These are phyloP conservation scores for Puccinia horiana DNA, from an alignment of 1,284 basidiomycete species.

Conservation along the genomic window DNA sequence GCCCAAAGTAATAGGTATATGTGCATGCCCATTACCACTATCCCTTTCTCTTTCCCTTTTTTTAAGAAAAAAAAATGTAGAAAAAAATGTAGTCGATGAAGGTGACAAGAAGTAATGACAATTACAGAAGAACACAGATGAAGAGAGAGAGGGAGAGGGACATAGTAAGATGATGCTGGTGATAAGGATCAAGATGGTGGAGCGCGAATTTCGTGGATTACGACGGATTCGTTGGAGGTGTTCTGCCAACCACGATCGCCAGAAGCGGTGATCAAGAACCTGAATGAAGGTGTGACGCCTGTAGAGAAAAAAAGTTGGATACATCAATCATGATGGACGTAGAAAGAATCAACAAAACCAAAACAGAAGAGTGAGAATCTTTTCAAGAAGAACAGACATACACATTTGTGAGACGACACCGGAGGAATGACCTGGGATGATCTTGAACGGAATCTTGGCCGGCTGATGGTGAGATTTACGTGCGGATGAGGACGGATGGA, in stretches of 20 bases:
- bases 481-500: background rate
- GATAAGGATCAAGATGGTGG: background rate
- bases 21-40: background rate
- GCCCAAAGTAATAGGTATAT: background rate
- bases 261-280: constrained; percentile 85
- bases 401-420: constrained; percentile 86
- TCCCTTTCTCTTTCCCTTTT: background rate
- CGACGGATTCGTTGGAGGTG: constrained; percentile 80
- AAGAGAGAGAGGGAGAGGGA: background rate
- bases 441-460: constrained; percentile 78
- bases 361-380: background rate
- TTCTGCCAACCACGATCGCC: constrained; percentile 95
- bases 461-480: constrained; percentile 69
- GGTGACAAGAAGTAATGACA: background rate
- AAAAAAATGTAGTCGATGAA: background rate
- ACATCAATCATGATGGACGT: background rate
- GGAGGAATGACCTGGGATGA: constrained; percentile 93
- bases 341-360: background rate
- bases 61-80: background rate
- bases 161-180: too few relatives aligned
- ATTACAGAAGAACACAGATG: background rate
- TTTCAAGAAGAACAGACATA: constrained; percentile 60
- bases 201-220: constrained; percentile 80
- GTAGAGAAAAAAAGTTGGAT: background rate
- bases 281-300: constrained; percentile 83